Evolutionary conservation across 305 asterid genomes (phyloP).

Genomic region (Solanum chacoense): DNA sequence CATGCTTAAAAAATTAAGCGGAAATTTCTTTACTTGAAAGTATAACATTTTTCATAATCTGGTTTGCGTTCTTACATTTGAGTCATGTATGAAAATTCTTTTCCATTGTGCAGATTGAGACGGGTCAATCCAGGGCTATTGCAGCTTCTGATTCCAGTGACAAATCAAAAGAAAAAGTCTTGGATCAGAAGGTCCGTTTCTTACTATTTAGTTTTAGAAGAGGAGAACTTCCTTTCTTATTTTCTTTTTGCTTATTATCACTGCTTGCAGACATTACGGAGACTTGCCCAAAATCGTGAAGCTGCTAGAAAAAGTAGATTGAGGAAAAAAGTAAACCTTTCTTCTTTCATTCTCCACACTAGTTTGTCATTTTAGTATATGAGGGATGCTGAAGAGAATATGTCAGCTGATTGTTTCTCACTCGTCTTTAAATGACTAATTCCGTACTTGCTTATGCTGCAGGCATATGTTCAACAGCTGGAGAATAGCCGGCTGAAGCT

Average conservation of each 20-base stretch:
- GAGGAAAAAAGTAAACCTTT: constrained; percentile 74
- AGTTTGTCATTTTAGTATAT: not conserved
- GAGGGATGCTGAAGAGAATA: not conserved
- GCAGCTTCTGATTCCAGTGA: constrained; percentile 68
- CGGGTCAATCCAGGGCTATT: constrained; percentile 44
- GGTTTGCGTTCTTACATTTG: not conserved
- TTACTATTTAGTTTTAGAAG: not conserved
- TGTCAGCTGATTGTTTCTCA: not conserved
- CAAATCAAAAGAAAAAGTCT: constrained; percentile 69
- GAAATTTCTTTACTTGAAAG: not conserved
- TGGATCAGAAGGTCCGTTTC: constrained; percentile 65
- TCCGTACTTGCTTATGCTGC: constrained; percentile 2
- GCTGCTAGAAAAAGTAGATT: constrained; percentile 97
- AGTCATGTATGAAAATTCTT: constrained; percentile 1
- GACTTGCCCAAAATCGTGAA: constrained; percentile 98
- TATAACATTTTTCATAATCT: not conserved
- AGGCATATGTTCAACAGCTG: constrained; percentile 96
- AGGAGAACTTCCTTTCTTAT: not conserved
- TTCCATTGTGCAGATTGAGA: constrained; percentile 44
- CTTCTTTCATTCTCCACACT: not conserved
- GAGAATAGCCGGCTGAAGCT: constrained; percentile 90
- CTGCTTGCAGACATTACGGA: constrained; percentile 56
- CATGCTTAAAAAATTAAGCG: not conserved
- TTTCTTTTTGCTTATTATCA: constrained; percentile 4
- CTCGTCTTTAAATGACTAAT: not conserved